Percentiles rank a stretch among this genome's conserved stretches.
phyloP scores from a whole-genome alignment of 768 basidiomycete species.

The Neoboletus subvelutipes region DNA sequence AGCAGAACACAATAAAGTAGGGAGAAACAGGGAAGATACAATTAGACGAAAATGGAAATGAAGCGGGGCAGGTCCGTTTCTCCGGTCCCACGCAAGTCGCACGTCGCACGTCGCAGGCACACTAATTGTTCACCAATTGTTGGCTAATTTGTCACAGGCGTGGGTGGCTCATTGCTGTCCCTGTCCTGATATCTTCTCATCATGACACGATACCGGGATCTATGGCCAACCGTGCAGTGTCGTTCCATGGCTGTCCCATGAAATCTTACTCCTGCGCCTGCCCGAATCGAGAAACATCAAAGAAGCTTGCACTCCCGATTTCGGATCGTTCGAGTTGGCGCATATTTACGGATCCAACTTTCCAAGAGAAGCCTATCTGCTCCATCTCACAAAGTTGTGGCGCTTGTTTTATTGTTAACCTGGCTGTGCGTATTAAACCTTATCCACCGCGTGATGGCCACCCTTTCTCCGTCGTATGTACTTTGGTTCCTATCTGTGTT shows the following conservation, averaged over 20 bases:
- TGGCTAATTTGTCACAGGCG: constrained; percentile 7
- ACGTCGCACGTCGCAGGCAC: constrained; percentile 28
- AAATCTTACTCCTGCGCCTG: constrained; percentile 23
- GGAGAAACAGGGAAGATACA: constrained; percentile 36
- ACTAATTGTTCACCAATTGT: constrained; percentile 32
- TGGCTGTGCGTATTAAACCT: constrained; percentile 22
- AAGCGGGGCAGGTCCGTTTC: constrained; percentile 9
- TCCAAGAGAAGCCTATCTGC: constrained; percentile 12
- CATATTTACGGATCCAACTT: constrained; percentile 12
- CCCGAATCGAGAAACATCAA: constrained; percentile 34
- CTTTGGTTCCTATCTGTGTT: neutral
- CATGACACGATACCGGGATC: constrained; percentile 28
- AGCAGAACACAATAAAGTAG: constrained; percentile 34
- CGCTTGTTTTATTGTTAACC: constrained; percentile 20
- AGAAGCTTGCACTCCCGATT: constrained; percentile 22
- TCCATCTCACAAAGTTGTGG: constrained; percentile 14
- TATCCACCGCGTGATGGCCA: constrained; percentile 8
- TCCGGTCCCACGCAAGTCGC: constrained; percentile 6
- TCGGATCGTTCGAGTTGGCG: constrained; percentile 12
- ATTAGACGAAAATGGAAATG: constrained; percentile 37
- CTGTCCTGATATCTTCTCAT: constrained; percentile 15
- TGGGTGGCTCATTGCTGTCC: constrained; percentile 14
- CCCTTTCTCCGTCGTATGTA: neutral
- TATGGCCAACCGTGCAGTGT: constrained; percentile 4
- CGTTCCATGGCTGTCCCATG: constrained; percentile 14